A percentile compares a stretch with the other conserved stretches of the same genome.
Conservation (phyloP, 192 early-diverging fungal genomes). For the Backusella macrospora region DNA sequence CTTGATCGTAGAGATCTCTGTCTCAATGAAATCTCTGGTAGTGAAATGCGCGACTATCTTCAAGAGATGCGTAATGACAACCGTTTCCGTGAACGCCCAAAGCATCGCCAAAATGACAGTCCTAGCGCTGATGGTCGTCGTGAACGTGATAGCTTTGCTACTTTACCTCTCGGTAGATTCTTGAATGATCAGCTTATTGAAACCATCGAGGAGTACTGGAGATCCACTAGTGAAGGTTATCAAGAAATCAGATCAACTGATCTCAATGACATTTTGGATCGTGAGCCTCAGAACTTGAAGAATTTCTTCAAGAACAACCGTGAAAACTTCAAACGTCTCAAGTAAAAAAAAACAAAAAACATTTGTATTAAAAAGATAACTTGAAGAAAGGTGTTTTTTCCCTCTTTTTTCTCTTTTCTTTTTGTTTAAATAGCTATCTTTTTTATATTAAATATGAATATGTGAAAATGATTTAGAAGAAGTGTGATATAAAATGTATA, state of each 20-base stretch:
- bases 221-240: slow-evolving; percentile 10
- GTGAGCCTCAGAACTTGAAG: slow-evolving; percentile 19
- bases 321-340: slow-evolving; percentile 6
- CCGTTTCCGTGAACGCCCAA: slow-evolving; percentile 14
- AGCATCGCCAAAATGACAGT: not conserved
- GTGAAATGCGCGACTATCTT: slow-evolving; percentile 20
- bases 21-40: not conserved
- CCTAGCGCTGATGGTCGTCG: not conserved
- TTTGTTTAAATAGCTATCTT: too few species aligned
- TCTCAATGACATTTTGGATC: slow-evolving; percentile 6
- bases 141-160: slow-evolving; percentile 10
- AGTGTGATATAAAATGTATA: too few species aligned
- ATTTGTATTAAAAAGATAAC: not conserved
- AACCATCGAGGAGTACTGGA: slow-evolving; percentile 15
- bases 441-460: too few species aligned
- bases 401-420: not conserved
- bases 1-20: not conserved
- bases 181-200: slow-evolving; percentile 25
- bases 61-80: slow-evolving; percentile 15
- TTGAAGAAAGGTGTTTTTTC: not conserved
- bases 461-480: too few species aligned
- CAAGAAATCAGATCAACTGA: slow-evolving; percentile 4
- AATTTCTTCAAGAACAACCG: slow-evolving; percentile 25
- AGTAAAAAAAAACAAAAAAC: not conserved
- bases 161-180: slow-evolving; percentile 27